A percentile compares a stretch with the other conserved stretches of the same genome.
These are phyloP conservation scores for Perilla frutescens DNA, from an alignment of 257 asterid genomes.

Conservation along the genomic window DNA sequence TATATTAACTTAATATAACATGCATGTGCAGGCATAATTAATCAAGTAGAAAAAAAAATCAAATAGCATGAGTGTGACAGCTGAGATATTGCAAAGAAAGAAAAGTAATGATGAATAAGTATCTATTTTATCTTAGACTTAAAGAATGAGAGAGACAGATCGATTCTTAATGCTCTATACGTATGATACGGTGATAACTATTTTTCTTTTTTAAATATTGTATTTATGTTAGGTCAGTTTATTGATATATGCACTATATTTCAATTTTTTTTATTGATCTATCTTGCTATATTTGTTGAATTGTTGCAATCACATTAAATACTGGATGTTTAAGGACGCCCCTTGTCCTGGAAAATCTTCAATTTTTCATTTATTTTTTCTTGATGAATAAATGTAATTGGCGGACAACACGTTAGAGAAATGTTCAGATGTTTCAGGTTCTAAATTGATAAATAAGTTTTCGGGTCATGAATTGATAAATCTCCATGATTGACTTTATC, in stretches of 20 bases:
- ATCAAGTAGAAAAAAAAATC: not conserved
- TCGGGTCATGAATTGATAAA: no score
- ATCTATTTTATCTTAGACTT: constrained; percentile 24
- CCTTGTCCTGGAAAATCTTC: not conserved
- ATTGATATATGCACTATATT: not conserved
- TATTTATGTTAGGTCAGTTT: not conserved
- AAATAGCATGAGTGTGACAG: constrained; percentile 27
- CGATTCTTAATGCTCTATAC: constrained; percentile 17
- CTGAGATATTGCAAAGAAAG: constrained; percentile 8
- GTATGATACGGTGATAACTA: not conserved
- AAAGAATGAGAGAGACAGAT: constrained; percentile 25
- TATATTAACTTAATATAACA: not conserved
- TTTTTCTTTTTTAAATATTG: not conserved
- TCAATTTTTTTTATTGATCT: not conserved
- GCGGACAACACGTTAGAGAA: no score
- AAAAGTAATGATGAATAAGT: constrained; percentile 7
- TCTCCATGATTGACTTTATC: no score
- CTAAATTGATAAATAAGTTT: no score
- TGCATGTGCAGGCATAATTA: constrained; percentile 28
- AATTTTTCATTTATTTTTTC: not conserved
- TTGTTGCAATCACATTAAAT: constrained; percentile 24
- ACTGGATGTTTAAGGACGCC: not conserved
- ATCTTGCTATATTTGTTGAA: constrained; percentile 7
- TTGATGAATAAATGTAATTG: no score
- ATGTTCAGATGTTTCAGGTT: no score